Evolutionary conservation across 768 basidiomycete species (phyloP).

Genomic region (Phlebiopsis gigantea): DNA sequence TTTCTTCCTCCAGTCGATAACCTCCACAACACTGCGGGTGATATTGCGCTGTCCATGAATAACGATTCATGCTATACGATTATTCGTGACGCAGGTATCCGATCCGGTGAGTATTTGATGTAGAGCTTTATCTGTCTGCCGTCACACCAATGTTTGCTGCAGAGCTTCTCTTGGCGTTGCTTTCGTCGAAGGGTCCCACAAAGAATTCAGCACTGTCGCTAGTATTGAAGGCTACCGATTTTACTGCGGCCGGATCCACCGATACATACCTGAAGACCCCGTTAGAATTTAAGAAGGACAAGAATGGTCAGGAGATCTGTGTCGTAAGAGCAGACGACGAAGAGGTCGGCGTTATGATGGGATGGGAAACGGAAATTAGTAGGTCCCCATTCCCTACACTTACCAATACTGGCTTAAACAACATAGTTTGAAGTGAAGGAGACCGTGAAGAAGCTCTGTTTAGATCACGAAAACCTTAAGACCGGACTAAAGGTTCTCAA

Average conservation of each 20-base stretch:
- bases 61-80: conserved; percentile 64
- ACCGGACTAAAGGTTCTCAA: conserved; percentile 70
- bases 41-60: conserved; percentile 85
- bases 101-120: conserved; percentile 57
- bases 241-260: conserved; percentile 55
- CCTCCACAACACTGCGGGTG: conserved; percentile 78
- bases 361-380: conserved; percentile 90
- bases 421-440: conserved; percentile 52
- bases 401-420: conserved; percentile 15
- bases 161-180: conserved; percentile 69
- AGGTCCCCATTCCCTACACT: conserved; percentile 16
- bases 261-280: conserved; percentile 66
- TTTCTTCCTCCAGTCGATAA: conserved; percentile 60
- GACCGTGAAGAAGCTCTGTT: conserved; percentile 66
- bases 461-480: conserved; percentile 39
- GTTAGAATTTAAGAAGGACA: conserved; percentile 64
- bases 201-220: conserved; percentile 27
- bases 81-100: conserved; percentile 90
- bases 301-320: conserved; percentile 79
- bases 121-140: conserved; percentile 6
- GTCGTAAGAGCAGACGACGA: conserved; percentile 58
- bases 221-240: conserved; percentile 45
- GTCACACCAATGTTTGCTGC: background rate
- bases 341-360: conserved; percentile 99
- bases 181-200: conserved; percentile 39